Conservation (phyloP, 1,284 basidiomycete genomes). For the Austroboletus niveus region DNA sequence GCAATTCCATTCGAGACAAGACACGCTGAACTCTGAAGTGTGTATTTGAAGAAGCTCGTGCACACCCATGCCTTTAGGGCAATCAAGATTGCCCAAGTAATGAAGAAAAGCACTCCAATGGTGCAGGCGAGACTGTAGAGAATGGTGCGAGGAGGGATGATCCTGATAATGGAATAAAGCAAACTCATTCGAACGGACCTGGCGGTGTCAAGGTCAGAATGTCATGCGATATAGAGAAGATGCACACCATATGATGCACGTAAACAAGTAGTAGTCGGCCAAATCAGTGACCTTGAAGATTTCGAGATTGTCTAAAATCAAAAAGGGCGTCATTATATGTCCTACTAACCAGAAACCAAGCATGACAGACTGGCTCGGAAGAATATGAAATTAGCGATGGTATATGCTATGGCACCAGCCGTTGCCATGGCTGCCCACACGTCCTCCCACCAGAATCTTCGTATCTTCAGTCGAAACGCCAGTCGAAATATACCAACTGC, state of each 20-base stretch:
- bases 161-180: conserved; percentile 12
- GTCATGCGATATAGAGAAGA: background rate
- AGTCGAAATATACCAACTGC: conserved; percentile 9
- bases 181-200: conserved; percentile 18
- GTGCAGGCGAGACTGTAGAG: background rate
- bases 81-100: conserved; percentile 1
- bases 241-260: conserved; percentile 9
- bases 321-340: background rate
- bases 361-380: background rate
- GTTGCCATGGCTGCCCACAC: conserved; percentile 12
- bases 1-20: background rate
- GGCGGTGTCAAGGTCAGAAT: background rate
- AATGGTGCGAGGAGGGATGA: background rate
- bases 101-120: conserved; percentile 1
- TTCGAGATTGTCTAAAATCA: background rate
- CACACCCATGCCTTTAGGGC: conserved; percentile 2
- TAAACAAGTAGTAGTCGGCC: background rate
- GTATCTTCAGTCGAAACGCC: conserved; percentile 12
- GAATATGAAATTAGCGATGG: background rate
- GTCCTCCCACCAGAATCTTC: conserved; percentile 23
- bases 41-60: background rate
- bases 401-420: background rate
- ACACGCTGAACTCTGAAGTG: background rate
- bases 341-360: background rate
- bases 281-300: background rate